Base-by-base conservation (phyloP, 78 protist genomes). In the Tieghemostelium lacteum region DNA sequence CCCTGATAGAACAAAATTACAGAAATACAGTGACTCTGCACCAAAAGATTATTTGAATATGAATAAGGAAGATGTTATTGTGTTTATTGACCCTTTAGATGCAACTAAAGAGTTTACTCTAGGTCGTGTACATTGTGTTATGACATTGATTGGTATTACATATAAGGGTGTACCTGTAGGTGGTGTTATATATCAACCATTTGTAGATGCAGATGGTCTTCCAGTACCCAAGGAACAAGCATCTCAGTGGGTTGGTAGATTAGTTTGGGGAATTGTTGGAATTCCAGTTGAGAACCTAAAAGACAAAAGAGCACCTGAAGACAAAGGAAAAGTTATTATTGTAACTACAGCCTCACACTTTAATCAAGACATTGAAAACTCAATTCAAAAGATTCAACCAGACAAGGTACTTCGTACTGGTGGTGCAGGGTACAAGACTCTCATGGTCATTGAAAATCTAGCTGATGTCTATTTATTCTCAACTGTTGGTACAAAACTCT, bases 381-480 rank as follows among this genome's bases (percentile, higher is more conserved):
- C 93, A 3, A 54, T 71, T 1, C 24, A 73, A 20, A 61, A 54
- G 4, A 69, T 88, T 5, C 42, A 61, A 17, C 88, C 93, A 0
- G 93, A 88, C 57, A 55, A 60, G 17, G 61, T 91, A 5, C 26
- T 91, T 34, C 60, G 77, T 34, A 66, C 88, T 14, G 94, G 94
- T 69, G 94, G 94, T 16, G 94, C 94, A 8, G 94, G 94, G 20
- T 77, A 67, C 71, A 91, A 91, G 65, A 34, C 65, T 7, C 45
- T 91, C 7, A 55, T 91, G 89, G 71, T 91, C 58, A 77, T 71
- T 78, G 89, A 91, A 60, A 42, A 49, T 28, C 64, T 34, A 33
- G 86, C 94, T 7, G 94, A 91, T 50, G 89, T 76, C 24, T 91
- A 91, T 78, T 61, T 91, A 7, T 91, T 83, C 74, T 89, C 94